Conservation (phyloP, 805 yeast genomes). For the Sugiyamaella floridensis region DNA sequence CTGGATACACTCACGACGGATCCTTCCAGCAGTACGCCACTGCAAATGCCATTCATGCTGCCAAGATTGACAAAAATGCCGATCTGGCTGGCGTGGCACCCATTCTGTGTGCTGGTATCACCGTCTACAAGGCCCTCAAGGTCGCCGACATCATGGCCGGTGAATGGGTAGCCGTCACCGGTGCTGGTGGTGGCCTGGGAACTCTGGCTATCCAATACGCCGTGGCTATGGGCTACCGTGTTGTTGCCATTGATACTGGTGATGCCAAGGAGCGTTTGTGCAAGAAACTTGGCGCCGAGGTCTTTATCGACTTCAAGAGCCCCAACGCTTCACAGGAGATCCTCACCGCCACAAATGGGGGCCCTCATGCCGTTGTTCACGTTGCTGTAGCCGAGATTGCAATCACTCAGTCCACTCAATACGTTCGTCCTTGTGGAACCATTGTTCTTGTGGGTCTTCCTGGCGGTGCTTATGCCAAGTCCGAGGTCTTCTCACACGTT, state of each 20-base stretch:
- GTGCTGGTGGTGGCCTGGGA: conserved; percentile 79
- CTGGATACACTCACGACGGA: conserved; percentile 88
- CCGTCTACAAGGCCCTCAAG: conserved; percentile 85
- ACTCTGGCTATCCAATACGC: conserved; percentile 70
- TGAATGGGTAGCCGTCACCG: conserved; percentile 69
- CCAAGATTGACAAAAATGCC: conserved; percentile 63
- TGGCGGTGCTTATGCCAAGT: conserved; percentile 64
- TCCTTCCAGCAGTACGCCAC: conserved; percentile 88
- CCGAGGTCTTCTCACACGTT: conserved; percentile 67
- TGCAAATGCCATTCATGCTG: conserved; percentile 84
- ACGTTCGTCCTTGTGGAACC: conserved; percentile 61
- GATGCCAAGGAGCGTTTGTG: conserved; percentile 50
- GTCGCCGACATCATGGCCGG: conserved; percentile 65
- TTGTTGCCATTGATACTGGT: conserved; percentile 66
- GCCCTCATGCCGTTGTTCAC: conserved; percentile 70
- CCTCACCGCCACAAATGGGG: conserved; percentile 56
- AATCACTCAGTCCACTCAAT: conserved; percentile 52
- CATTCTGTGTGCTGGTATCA: conserved; percentile 84
- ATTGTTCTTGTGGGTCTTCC: conserved; percentile 73
- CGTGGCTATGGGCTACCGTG: conserved; percentile 68
- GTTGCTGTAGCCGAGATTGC: conserved; percentile 70
- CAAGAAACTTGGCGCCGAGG: conserved; percentile 59
- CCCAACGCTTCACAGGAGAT: conserved; percentile 46
- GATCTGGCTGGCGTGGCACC: conserved; percentile 76
- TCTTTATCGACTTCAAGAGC: conserved; percentile 51